Base-by-base conservation (phyloP, 2,329 filamentous ascomycete genomes). In the Talaromyces rugulosus region DNA sequence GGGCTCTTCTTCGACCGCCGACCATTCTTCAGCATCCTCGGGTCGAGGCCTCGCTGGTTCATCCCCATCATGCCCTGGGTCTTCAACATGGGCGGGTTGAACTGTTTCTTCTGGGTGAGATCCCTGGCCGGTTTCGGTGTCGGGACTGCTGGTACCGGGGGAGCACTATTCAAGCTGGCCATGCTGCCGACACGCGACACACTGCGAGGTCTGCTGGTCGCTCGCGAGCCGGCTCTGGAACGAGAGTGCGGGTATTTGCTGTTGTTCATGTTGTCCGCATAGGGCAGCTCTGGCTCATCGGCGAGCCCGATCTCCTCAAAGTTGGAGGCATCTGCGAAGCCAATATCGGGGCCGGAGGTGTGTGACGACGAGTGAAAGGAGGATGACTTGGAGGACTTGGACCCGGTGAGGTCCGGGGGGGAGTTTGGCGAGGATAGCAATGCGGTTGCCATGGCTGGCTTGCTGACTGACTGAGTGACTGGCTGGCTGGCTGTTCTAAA, bases 291-390 rank as follows among this genome's bases (percentile, higher is more conserved):
- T 28, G 58, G 69, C 64, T 92, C 88, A 68, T 90, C 88, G 63
- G 92, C 89, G 33, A 98, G 85, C 12, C 90, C 91, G 73, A 97
- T 96, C 66, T 97, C 94, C 74, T 98, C 94, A 70, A 97, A 97
- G 74, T 97, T 88, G 66, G 87, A 87, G 62, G 89, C 85, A 71
- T 96, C 91, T 58, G 87, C 83, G 53, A 90, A 80, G 57, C 87
- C 83, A 67, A 83, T 85, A 70, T 88, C 87, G 30, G 78, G 76
- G 68, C 91, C 90, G 70, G 92, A 89, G 70, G 86, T 80, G 58
- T 88, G 89, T 64, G 85, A 87, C 47, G 92, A 96, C 42, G 92
- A 96, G 68, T 89, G 89, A 70, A 94, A 90, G 56, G 92, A 96
- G 5, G 91, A 96, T 31, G 92, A 92, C 77, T 95, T 96, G 66